Evolutionary conservation across 2,329 filamentous ascomycete species (phyloP).

Genomic region (Aspergillus amoenus): DNA sequence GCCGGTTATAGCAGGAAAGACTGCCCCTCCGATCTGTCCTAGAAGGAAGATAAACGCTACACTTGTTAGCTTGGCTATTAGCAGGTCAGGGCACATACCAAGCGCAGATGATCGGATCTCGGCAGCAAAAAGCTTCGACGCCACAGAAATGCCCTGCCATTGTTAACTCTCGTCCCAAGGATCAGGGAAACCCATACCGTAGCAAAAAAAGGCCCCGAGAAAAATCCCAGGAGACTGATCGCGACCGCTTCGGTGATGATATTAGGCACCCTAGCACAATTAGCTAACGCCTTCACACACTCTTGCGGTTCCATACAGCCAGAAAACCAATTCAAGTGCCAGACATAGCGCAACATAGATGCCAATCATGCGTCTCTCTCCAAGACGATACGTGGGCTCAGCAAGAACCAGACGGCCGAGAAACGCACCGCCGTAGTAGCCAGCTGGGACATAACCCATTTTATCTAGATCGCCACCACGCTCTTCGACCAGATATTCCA

Average conservation of each 20-base stretch:
- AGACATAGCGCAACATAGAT: slow-evolving; percentile 55
- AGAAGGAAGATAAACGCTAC: slow-evolving; percentile 55
- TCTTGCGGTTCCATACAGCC: slow-evolving; percentile 43
- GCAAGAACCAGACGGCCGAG: slow-evolving; percentile 58
- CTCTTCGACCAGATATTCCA: slow-evolving; percentile 63
- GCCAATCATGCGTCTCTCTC: slow-evolving; percentile 59
- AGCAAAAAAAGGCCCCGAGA: slow-evolving; percentile 59
- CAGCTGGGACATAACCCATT: slow-evolving; percentile 63
- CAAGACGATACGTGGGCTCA: slow-evolving; percentile 59
- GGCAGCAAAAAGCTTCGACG: slow-evolving; percentile 51
- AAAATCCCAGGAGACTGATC: slow-evolving; percentile 57
- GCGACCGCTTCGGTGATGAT: slow-evolving; percentile 53
- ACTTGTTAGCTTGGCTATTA: background rate
- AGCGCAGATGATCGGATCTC: slow-evolving; percentile 51
- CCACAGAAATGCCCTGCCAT: slow-evolving; percentile 48
- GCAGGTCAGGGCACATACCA: slow-evolving; percentile 24
- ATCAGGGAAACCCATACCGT: slow-evolving; percentile 38
- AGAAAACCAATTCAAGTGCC: slow-evolving; percentile 59
- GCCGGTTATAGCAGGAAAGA: slow-evolving; percentile 58
- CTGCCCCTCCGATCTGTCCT: slow-evolving; percentile 55
- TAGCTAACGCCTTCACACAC: background rate
- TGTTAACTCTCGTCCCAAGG: background rate
- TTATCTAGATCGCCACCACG: slow-evolving; percentile 56
- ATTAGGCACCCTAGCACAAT: slow-evolving; percentile 37
- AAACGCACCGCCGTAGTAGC: slow-evolving; percentile 59